Evolutionary conservation across 1,284 basidiomycete genomes (phyloP).

Genomic region (Irpex rosettiformis): DNA sequence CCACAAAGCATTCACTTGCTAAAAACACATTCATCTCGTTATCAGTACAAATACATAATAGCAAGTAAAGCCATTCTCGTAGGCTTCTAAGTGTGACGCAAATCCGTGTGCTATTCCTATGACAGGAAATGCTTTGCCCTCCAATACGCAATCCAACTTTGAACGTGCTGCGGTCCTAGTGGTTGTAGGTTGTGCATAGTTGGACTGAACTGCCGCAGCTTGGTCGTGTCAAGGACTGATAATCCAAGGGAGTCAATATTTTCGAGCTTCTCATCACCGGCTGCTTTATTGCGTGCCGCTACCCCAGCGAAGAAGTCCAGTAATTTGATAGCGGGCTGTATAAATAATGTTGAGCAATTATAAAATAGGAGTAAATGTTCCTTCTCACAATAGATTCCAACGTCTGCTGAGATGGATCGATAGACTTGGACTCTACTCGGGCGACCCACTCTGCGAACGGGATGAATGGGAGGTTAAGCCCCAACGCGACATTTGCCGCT

Average conservation of each 20-base stretch:
- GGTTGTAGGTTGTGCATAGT: not conserved
- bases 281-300: not conserved
- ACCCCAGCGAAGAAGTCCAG: conserved; percentile 13
- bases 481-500: conserved; percentile 6
- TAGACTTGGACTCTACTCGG: conserved; percentile 10
- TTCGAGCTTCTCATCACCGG: not conserved
- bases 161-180: not conserved
- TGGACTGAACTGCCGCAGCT: conserved; percentile 3
- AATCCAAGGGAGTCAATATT: conserved; percentile 15
- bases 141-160: conserved; percentile 13
- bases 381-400: conserved; percentile 10
- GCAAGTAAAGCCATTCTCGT: no score
- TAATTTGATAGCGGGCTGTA: conserved; percentile 17
- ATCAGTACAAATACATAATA: no score
- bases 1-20: no score
- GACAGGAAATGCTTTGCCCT: conserved; percentile 2
- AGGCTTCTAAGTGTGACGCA: no score
- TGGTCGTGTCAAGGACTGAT: conserved; percentile 7
- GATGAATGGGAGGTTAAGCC: conserved; percentile 4
- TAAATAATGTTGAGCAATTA: not conserved
- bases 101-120: no score
- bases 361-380: not conserved
- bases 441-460: conserved; percentile 12
- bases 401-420: not conserved
- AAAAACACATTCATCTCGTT: no score